Evolutionary conservation across 495 filamentous ascomycete species (phyloP), one percentile per base, ranked within the genome.

Genomic region (Polyplosphaeria fusca): DNA sequence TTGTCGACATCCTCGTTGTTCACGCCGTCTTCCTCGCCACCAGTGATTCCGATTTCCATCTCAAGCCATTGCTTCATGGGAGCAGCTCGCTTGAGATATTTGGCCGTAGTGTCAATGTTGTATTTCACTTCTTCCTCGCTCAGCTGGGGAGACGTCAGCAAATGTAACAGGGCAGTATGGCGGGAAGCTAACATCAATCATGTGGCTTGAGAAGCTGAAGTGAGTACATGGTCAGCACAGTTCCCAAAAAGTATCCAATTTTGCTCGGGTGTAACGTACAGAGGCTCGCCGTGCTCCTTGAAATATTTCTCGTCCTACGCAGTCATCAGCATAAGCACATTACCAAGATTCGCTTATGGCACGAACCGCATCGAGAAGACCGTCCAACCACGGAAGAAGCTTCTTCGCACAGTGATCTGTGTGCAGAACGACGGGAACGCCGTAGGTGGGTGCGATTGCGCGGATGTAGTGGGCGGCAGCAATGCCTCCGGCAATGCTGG

Each of bases 11-110:
- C 79, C 68, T 86, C 82, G 74, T 89, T 90, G 77, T 96, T 86
- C 45, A 89, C 86, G 73, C 92, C 91, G 60, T 96, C 93, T 71
- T 96, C 91, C 77, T 96, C 91, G 71, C 91, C 91, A 76, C 91
- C 91, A 63, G 89, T 93, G 71, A 93, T 90, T 68, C 89, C 91
- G 65, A 94, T 91, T 76, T 92, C 87, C 93, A 97, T 99, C 81
- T 99, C 93, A 50, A 99, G 82, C 88, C 89, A 99, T 73, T 96
- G 89, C 78, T 95, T 95, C 89, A 96, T 87, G 51, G 91, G 89
- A 35, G 88, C 87, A 60, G 85, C 87, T 59, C 91, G 84, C 82
- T 95, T 86, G 32, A 96, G 79, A 79, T 97, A 62, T 28, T 51
- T 81, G 68, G 85, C 86, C 54, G 91, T 96, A 65, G 89, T 95